Conservation (phyloP, 176 grass and related monocot species). For the Carex pumila region DNA sequence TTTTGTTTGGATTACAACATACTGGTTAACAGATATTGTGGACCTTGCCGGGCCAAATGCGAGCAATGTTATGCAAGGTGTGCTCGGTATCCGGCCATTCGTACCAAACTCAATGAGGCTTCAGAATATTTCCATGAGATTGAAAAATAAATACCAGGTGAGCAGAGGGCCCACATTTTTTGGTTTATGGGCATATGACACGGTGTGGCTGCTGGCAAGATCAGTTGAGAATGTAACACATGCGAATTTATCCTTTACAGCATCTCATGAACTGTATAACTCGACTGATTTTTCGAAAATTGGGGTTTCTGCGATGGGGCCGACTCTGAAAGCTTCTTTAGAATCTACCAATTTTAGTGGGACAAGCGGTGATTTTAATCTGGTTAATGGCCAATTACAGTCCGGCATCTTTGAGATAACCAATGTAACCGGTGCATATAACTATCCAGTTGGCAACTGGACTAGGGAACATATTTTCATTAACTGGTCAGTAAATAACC, state of each 20-base stretch:
- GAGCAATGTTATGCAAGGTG: slow-evolving; percentile 58
- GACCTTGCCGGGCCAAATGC: slow-evolving; percentile 33
- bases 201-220: slow-evolving; percentile 45
- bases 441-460: slow-evolving; percentile 36
- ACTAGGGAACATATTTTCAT: slow-evolving; percentile 15
- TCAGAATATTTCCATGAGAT: slow-evolving; percentile 29
- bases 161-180: slow-evolving; percentile 25
- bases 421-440: slow-evolving; percentile 21
- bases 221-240: slow-evolving; percentile 28
- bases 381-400: slow-evolving; percentile 48
- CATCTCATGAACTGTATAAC: slow-evolving; percentile 18
- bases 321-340: slow-evolving; percentile 22
- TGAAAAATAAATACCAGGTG: slow-evolving; percentile 27
- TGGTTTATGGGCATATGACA: slow-evolving; percentile 81
- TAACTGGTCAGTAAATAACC: slow-evolving; percentile 38
- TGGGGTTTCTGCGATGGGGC: slow-evolving; percentile 25
- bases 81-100: slow-evolving; percentile 56
- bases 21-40: slow-evolving; percentile 67
- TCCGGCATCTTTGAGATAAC: slow-evolving; percentile 48
- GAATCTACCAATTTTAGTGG: slow-evolving; percentile 34
- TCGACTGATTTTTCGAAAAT: slow-evolving; percentile 52
- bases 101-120: slow-evolving; percentile 18
- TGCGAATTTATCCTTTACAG: slow-evolving; percentile 26
- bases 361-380: slow-evolving; percentile 31
- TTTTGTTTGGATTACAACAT: slow-evolving; percentile 70